Base-by-base conservation (phyloP, 257 asterid species). In the Phtheirospermum japonicum region DNA sequence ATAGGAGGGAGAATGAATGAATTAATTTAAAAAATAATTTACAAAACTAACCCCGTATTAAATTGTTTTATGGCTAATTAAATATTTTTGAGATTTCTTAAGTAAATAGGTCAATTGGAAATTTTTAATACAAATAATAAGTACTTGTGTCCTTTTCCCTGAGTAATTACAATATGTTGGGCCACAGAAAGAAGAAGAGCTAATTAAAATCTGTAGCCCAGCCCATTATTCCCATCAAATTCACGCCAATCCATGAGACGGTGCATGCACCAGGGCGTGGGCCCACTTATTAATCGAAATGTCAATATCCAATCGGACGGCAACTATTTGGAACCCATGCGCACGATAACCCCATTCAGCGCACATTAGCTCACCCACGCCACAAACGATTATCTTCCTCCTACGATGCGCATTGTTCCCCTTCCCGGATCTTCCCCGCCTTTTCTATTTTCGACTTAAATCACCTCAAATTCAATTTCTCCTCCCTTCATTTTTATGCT, bases 341-440 rank as follows among this genome's bases (percentile, higher is more conserved):
- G 73, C 78, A 78, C 61, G 83, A 68, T 71, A 74, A 67, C 39
- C 45, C 59, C 53, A 5, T 65, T 63, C 67, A 13, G 34, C 79
- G 78, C 76, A 75, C 67, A 19, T 39, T 78, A 75, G 83, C 76
- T 65, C 58, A 30, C 57, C 73, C 50, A 42, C 56, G 63, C 72
- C 13, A 58, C 59, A 42, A 56, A 56, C 53, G 67, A 57, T 34
- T 63, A 58, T 75, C 76, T 28, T 78, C 67, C 72, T 68, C 84
- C 78, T 43, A 65, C 67, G 80, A 75, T 65, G 74, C 57, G 72
- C 76, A 43, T 9, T 51, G 70, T 3, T 57, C 37, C 72, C 63
- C 46, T 48, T 39, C 19, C 40, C 61, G 19, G 67, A 62, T 67
- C 77, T 71, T 71, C 67, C 76, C 76, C 76, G 78, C 80, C 70